phyloP scores from a whole-genome alignment of 805 yeast species.

The Alloascoidea africana region DNA sequence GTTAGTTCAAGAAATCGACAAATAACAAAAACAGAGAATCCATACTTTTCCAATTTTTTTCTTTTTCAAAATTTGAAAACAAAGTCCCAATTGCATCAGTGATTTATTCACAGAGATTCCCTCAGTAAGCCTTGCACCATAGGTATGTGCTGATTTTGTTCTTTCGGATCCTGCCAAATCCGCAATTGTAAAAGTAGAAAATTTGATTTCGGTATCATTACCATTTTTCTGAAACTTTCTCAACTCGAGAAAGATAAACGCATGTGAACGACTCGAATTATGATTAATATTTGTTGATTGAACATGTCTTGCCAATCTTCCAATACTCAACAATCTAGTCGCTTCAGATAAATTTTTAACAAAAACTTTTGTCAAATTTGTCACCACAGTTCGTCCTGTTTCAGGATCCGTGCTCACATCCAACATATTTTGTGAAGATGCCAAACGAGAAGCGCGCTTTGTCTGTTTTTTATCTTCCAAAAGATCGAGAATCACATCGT shows the following conservation, averaged over 20 bases:
- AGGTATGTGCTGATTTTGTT: slow-evolving; percentile 27
- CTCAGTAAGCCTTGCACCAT: slow-evolving; percentile 29
- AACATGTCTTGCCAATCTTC: slow-evolving; percentile 24
- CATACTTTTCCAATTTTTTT: slow-evolving; percentile 17
- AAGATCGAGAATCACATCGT: slow-evolving; percentile 29
- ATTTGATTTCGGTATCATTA: slow-evolving; percentile 11
- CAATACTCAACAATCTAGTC: slow-evolving; percentile 20
- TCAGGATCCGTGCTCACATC: slow-evolving; percentile 22
- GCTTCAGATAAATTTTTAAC: slow-evolving; percentile 24
- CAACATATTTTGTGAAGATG: slow-evolving; percentile 7
- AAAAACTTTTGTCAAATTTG: slow-evolving; percentile 24
- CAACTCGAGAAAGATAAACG: slow-evolving; percentile 30
- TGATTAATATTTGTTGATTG: slow-evolving; percentile 27
- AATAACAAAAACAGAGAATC: too few species aligned
- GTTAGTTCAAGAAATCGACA: too few species aligned
- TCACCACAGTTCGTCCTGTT: slow-evolving; percentile 29
- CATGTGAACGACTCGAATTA: slow-evolving; percentile 34
- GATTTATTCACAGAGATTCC: slow-evolving; percentile 34
- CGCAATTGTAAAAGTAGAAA: slow-evolving; percentile 29
- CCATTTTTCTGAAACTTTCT: slow-evolving; percentile 9
- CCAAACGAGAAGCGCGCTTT: not conserved
- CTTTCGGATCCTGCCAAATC: slow-evolving; percentile 43
- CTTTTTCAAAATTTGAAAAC: slow-evolving; percentile 24
- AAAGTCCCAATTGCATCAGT: slow-evolving; percentile 33
- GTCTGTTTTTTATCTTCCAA: slow-evolving; percentile 9